Percentiles rank a stretch among this genome's conserved stretches.
phyloP scores from a whole-genome alignment of 352 stramenopile species.

The Pythium coloratum region DNA sequence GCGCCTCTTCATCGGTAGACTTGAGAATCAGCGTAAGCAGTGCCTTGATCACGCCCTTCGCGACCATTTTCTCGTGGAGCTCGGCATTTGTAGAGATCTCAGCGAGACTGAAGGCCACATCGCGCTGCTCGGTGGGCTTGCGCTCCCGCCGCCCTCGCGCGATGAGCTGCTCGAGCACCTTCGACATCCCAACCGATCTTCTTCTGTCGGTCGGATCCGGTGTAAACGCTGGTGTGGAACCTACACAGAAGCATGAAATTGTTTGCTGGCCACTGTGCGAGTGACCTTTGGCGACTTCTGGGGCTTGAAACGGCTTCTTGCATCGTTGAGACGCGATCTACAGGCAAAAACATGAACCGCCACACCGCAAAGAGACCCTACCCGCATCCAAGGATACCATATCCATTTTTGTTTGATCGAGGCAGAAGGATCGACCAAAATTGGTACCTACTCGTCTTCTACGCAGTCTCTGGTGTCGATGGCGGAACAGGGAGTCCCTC shows the following conservation, averaged over 20 bases:
- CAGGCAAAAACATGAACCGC: background rate
- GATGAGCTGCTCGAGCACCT: slow-evolving; percentile 96
- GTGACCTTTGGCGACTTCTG: background rate
- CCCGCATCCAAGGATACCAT: slow-evolving; percentile 3
- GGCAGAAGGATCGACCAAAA: no score
- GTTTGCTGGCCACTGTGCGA: background rate
- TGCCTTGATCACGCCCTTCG: slow-evolving; percentile 94
- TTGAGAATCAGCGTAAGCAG: slow-evolving; percentile 90
- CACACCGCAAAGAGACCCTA: background rate
- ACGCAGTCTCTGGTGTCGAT: background rate
- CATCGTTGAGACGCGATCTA: background rate
- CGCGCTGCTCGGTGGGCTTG: slow-evolving; percentile 94
- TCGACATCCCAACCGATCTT: slow-evolving; percentile 63
- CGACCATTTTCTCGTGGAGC: slow-evolving; percentile 92
- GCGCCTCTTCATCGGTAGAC: slow-evolving; percentile 91
- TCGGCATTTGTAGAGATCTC: slow-evolving; percentile 95
- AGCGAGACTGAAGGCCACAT: slow-evolving; percentile 95
- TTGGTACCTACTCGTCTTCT: background rate
- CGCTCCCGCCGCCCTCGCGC: slow-evolving; percentile 93
- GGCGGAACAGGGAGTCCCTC: slow-evolving; percentile 6
- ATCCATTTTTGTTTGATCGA: slow-evolving; percentile 1
- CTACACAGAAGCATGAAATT: background rate
- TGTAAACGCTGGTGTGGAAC: background rate
- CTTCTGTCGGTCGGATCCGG: background rate
- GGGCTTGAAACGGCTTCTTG: background rate